A percentile compares a stretch with the other conserved stretches of the same genome.
Conservation (phyloP, 495 filamentous ascomycete species). For the Penicillium paxilli region DNA sequence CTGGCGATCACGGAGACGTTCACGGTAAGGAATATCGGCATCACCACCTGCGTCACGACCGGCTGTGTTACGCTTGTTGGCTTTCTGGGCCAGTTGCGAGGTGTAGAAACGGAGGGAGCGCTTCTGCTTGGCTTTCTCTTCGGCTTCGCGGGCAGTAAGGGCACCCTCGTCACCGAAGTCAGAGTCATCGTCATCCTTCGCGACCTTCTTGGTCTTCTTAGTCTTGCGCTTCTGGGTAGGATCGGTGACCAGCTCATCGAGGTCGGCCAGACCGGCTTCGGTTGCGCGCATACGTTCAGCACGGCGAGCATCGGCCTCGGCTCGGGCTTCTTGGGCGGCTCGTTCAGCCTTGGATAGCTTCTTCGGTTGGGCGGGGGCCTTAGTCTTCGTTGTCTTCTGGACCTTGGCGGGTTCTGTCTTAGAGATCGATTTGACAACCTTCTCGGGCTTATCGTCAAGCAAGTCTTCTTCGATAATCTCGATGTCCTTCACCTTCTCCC, state of each 20-base stretch:
- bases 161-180: slow-evolving; percentile 69
- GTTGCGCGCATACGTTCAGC: slow-evolving; percentile 55
- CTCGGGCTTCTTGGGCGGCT: slow-evolving; percentile 51
- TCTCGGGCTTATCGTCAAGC: slow-evolving; percentile 11
- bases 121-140: slow-evolving; percentile 82
- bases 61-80: slow-evolving; percentile 78
- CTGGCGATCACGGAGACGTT: slow-evolving; percentile 81
- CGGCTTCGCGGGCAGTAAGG: slow-evolving; percentile 63
- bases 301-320: slow-evolving; percentile 53
- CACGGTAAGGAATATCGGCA: slow-evolving; percentile 84
- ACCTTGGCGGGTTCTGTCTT: slow-evolving; percentile 14
- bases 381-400: slow-evolving; percentile 29
- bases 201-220: slow-evolving; percentile 31
- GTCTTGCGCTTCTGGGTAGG: slow-evolving; percentile 32
- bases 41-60: slow-evolving; percentile 88
- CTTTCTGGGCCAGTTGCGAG: slow-evolving; percentile 89
- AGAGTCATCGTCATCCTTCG: slow-evolving; percentile 50
- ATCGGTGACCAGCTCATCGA: slow-evolving; percentile 45
- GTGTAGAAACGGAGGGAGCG: slow-evolving; percentile 95
- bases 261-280: slow-evolving; percentile 71
- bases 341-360: slow-evolving; percentile 53
- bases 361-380: slow-evolving; percentile 29
- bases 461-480: slow-evolving; percentile 21
- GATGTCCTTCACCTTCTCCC: slow-evolving; percentile 69
- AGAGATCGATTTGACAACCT: slow-evolving; percentile 8